Conservation (phyloP, 805 yeast genomes). For the Yamadazyma sp. region DNA sequence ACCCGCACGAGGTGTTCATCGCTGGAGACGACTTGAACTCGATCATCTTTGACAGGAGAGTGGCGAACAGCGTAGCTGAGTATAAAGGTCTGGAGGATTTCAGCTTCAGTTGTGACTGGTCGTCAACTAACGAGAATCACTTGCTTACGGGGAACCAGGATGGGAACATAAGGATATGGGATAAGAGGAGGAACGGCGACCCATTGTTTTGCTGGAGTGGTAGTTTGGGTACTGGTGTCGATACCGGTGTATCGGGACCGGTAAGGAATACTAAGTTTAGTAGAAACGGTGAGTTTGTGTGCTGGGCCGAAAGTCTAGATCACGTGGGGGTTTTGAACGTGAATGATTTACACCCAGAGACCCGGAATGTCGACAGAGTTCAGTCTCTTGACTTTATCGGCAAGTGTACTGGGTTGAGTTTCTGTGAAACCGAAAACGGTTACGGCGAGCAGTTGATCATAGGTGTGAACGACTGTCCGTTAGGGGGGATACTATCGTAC, state of each 20-base stretch:
- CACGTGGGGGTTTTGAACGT: slow-evolving; percentile 52
- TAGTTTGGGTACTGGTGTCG: slow-evolving; percentile 23
- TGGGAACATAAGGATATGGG: slow-evolving; percentile 55
- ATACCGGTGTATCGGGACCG: slow-evolving; percentile 36
- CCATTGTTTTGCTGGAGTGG: slow-evolving; percentile 36
- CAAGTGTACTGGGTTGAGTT: slow-evolving; percentile 55
- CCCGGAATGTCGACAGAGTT: slow-evolving; percentile 21
- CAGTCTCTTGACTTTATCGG: slow-evolving; percentile 59
- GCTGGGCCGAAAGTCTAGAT: slow-evolving; percentile 61
- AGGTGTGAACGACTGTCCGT: slow-evolving; percentile 54
- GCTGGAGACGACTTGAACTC: slow-evolving; percentile 52
- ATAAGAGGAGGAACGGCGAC: slow-evolving; percentile 37
- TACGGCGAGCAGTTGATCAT: slow-evolving; percentile 49
- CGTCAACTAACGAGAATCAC: slow-evolving; percentile 36
- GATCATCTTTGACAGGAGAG: slow-evolving; percentile 46
- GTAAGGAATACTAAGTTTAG: slow-evolving; percentile 55
- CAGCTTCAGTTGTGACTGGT: slow-evolving; percentile 64
- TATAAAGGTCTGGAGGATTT: slow-evolving; percentile 52
- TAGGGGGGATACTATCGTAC: slow-evolving; percentile 59
- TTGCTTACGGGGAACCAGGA: slow-evolving; percentile 63
- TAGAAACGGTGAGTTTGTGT: slow-evolving; percentile 42
- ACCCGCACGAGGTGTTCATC: slow-evolving; percentile 39
- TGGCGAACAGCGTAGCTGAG: slow-evolving; percentile 16
- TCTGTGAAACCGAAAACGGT: slow-evolving; percentile 42
- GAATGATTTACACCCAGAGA: slow-evolving; percentile 23